Conservation (phyloP, 768 basidiomycete genomes). For the Hirschioporus abietinus region DNA sequence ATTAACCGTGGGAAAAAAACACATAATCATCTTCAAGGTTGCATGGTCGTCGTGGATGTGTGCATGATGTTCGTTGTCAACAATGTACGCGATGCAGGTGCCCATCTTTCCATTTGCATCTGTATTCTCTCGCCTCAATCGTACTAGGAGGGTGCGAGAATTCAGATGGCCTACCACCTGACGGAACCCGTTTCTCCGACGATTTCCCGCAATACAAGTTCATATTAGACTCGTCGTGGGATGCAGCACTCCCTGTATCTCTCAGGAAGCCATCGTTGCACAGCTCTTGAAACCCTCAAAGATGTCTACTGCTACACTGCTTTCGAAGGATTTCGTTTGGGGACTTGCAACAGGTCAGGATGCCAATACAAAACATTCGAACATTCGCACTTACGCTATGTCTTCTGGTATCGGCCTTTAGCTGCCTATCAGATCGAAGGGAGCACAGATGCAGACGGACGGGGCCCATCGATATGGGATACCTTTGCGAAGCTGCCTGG, state of each 20-base stretch:
- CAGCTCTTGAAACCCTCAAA: not conserved
- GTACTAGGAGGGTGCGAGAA: no score
- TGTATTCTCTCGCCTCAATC: no score
- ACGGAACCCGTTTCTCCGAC: not conserved
- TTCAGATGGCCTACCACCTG: not conserved
- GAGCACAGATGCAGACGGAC: slow-evolving; percentile 30
- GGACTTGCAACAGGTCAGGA: slow-evolving; percentile 22
- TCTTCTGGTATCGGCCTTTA: slow-evolving; percentile 9
- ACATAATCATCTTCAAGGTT: no score
- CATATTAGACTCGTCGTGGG: not conserved
- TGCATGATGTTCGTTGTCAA: no score
- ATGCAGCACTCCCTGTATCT: not conserved
- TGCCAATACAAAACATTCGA: not conserved
- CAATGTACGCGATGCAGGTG: no score
- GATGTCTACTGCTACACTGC: slow-evolving; percentile 1
- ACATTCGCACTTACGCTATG: not conserved
- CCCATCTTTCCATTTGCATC: no score
- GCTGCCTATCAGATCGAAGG: slow-evolving; percentile 50
- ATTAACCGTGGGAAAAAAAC: no score
- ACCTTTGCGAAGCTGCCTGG: slow-evolving; percentile 37
- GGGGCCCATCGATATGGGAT: slow-evolving; percentile 45
- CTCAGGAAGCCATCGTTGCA: not conserved
- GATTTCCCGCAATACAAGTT: not conserved
- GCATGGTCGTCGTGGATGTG: no score
- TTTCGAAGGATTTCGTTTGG: slow-evolving; percentile 23